Base-by-base conservation (phyloP, 2,329 filamentous ascomycete species). In the Aspergillus sp. region DNA sequence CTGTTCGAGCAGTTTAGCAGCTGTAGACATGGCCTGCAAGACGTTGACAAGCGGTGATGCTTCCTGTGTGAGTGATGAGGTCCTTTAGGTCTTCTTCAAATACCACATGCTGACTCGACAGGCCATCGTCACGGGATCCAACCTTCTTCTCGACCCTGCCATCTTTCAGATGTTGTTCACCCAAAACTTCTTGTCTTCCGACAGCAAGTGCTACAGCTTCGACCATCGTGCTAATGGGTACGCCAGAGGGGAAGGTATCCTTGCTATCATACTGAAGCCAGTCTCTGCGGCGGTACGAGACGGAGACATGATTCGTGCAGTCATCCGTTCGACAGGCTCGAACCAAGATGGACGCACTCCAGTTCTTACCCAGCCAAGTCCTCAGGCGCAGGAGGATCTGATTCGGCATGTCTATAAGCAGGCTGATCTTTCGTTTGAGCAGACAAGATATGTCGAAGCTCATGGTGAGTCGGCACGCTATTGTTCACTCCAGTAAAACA, bases 171-270 rank as follows among this genome's bases (percentile, higher is more conserved):
- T 12, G 16, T 32, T 49, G 29, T 20, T 20, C 51, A 22, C 32
- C 14, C 39, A 9, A 12, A 32, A 32, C 31, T 32, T 55, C 20
- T 49, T 55, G 76, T 78, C 52, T 57, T 16, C 36, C 12, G 45
- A 47, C 20, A 42, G 53, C 10, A 20, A 42, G 29, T 46, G 18
- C 36, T 55, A 32, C 18, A 46, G 32, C 20, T 55, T 55, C 29
- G 53, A 55, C 26, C 22, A 55, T 12, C 16, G 31, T 10, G 51
- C 51, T 12, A 53, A 36, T 22, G 51, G 51, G 16, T 53, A 36
- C 7, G 51, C 16, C 18, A 26, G 51, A 11, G 51, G 51, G 5
- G 51, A 53, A 36, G 51, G 51, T 16, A 16, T 36, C 22, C 16
- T 14, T 9, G 29, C 26, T 36, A n/a, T 53, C 36, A 16, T 53